Evolutionary conservation across 345 rosid species (phyloP), one percentile per base, ranked within the genome.

Genomic region (Populus alba): DNA sequence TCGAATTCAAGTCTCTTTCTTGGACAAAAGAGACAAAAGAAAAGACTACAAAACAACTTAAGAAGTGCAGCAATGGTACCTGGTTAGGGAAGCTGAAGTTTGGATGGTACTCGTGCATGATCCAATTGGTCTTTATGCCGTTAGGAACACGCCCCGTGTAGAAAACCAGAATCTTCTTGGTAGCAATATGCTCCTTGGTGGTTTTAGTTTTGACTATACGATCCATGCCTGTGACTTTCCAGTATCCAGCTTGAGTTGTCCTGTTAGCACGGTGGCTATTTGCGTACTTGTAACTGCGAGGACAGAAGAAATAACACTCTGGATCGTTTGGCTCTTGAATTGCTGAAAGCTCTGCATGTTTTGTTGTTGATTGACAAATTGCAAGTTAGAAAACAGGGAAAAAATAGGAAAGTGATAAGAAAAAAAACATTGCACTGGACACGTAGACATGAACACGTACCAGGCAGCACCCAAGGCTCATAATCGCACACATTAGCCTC

Each of bases 381-480:
- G 16, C 49, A 45, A 45, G 2, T 12, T 45, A 45, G 49, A 45
- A 45, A 45, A 45, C 49, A 13, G 2, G 49, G 49, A 45, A 45
- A 39, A 45, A 12, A 45, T 12, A n/a, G 27, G 62, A 9, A 57
- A 57, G 27, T 22, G 25, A 57, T 6, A 8, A 41, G 45, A 0
- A 41, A 9, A 8, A 39, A 8, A 39, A 72, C 27, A 53, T 6
- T 45, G 8, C 12, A 66, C 31, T 33, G 65, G 57, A n/a, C 23
- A 16, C 45, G 45, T 38, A 38, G 8, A 41, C 1, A 22, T 23
- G 66, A 25, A 45, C 10, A 35, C 70, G 77, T 77, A 86, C 88
- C 68, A 31, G 85, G 87, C 33, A 91, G 61, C 0, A 87, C 79
- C 88, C 88, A 83, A 7, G 95, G 95, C 65, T 91, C 91, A 1